Evolutionary conservation across 305 asterid species (phyloP).

Genomic region (Lippia alba): DNA sequence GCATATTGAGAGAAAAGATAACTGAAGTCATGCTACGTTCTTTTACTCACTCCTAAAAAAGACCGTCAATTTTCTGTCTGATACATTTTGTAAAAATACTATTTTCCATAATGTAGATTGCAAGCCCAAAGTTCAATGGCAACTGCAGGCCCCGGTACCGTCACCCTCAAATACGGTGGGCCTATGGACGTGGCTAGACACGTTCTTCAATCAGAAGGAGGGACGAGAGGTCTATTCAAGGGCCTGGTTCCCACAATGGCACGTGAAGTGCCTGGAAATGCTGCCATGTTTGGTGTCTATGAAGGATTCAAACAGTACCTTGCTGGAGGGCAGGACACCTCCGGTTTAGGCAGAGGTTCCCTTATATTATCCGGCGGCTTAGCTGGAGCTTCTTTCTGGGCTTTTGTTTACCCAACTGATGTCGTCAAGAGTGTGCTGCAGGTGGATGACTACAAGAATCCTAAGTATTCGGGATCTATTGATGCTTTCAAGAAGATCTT

Average conservation of each 20-base stretch:
- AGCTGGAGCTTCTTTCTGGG: conserved; percentile 89
- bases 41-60: too few species aligned
- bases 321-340: conserved; percentile 89
- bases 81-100: too few species aligned
- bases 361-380: conserved; percentile 79
- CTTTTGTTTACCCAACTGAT: conserved; percentile 80
- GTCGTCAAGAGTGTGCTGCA: conserved; percentile 91
- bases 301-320: conserved; percentile 78
- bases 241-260: conserved; percentile 83
- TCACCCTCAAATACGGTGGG: conserved; percentile 75
- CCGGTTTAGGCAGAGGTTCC: conserved; percentile 79
- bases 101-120: conserved; percentile 50
- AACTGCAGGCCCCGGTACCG: conserved; percentile 36
- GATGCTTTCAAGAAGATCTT: conserved; percentile 80
- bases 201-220: conserved; percentile 75
- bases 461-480: conserved; percentile 74
- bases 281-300: conserved; percentile 86
- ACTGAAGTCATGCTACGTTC: too few species aligned
- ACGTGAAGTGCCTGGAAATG: conserved; percentile 92
- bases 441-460: conserved; percentile 87
- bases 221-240: conserved; percentile 80
- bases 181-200: conserved; percentile 93
- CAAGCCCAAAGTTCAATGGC: conserved; percentile 90
- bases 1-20: too few species aligned
- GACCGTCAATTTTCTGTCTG: too few species aligned